Evolutionary conservation across 1,284 basidiomycete genomes (phyloP).

Genomic region (Rhodofomes roseus): DNA sequence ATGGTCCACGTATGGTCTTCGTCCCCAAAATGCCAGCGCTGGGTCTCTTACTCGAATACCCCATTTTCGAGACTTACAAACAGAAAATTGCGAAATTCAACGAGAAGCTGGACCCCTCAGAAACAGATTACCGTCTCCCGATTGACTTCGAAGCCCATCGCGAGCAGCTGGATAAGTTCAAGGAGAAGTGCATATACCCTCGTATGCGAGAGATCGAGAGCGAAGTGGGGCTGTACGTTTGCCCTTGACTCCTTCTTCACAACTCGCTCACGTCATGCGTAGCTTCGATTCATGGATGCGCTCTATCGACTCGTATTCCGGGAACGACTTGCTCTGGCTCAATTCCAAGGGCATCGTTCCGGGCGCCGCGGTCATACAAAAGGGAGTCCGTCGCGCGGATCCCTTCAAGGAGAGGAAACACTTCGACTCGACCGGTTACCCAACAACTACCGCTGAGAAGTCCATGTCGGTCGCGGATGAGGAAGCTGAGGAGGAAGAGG

Average conservation of each 20-base stretch:
- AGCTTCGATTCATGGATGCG: slow-evolving; percentile 80
- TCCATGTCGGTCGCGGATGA: slow-evolving; percentile 40
- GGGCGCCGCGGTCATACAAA: slow-evolving; percentile 57
- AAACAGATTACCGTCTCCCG: slow-evolving; percentile 56
- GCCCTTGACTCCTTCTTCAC: slow-evolving; percentile 6
- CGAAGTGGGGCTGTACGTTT: slow-evolving; percentile 68
- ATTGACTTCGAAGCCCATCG: slow-evolving; percentile 71
- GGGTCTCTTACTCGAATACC: slow-evolving; percentile 92
- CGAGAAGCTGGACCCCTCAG: slow-evolving; percentile 45
- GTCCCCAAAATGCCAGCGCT: slow-evolving; percentile 97
- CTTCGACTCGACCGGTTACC: slow-evolving; percentile 60
- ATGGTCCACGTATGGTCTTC: slow-evolving; percentile 74
- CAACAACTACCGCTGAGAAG: slow-evolving; percentile 28
- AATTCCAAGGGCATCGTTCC: slow-evolving; percentile 74
- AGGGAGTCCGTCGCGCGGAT: slow-evolving; percentile 52
- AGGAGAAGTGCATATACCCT: slow-evolving; percentile 80
- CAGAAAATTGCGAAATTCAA: slow-evolving; percentile 59
- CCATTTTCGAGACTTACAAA: slow-evolving; percentile 84
- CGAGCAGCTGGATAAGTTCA: slow-evolving; percentile 74
- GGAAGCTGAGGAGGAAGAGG: slow-evolving; percentile 58
- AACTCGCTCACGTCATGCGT: neutral
- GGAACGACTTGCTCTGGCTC: slow-evolving; percentile 66
- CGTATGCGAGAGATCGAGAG: slow-evolving; percentile 84
- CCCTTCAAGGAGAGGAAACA: slow-evolving; percentile 64
- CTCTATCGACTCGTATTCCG: slow-evolving; percentile 63